Percentiles rank a stretch among this genome's conserved stretches.
Evolutionary conservation across 78 protist genomes (phyloP).

Genomic region (Dictyostelium intermedium): DNA sequence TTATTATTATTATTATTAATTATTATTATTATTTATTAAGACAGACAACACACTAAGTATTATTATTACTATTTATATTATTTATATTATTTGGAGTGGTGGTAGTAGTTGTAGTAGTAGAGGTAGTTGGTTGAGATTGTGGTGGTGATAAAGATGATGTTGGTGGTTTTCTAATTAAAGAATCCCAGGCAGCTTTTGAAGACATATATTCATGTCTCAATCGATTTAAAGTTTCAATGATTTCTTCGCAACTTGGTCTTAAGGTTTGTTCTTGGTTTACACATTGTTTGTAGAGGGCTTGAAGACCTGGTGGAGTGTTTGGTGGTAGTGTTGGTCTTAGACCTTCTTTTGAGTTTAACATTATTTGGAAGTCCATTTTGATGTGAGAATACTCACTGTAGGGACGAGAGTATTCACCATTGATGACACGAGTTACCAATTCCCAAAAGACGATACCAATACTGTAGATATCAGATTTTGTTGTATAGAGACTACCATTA

Average conservation of each 20-base stretch:
- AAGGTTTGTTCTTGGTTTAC: slow-evolving; percentile 38
- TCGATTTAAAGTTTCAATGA: slow-evolving; percentile 40
- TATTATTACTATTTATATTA: not conserved
- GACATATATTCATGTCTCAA: slow-evolving; percentile 45
- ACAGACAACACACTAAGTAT: not conserved
- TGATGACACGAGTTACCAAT: slow-evolving; percentile 47
- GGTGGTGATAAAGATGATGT: not conserved
- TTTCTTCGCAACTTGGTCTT: slow-evolving; percentile 68
- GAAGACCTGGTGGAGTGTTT: slow-evolving; percentile 50
- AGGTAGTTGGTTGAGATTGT: not conserved
- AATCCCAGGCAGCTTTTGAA: slow-evolving; percentile 21
- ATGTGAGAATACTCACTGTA: slow-evolving; percentile 74
- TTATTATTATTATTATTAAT: no score
- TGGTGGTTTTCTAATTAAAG: not conserved
- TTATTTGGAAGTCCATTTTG: slow-evolving; percentile 83
- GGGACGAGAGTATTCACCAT: slow-evolving; percentile 67
- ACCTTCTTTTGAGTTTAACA: slow-evolving; percentile 74
- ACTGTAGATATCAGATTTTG: slow-evolving; percentile 70
- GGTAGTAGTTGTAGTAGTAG: not conserved
- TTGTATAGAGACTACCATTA: slow-evolving; percentile 45
- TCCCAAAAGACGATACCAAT: slow-evolving; percentile 84
- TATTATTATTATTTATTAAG: not conserved
- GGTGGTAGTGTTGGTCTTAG: slow-evolving; percentile 76
- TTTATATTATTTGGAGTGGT: not conserved
- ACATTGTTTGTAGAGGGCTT: slow-evolving; percentile 53